Evolutionary conservation across 768 basidiomycete genomes (phyloP).

Genomic region (Baorangia bicolor): DNA sequence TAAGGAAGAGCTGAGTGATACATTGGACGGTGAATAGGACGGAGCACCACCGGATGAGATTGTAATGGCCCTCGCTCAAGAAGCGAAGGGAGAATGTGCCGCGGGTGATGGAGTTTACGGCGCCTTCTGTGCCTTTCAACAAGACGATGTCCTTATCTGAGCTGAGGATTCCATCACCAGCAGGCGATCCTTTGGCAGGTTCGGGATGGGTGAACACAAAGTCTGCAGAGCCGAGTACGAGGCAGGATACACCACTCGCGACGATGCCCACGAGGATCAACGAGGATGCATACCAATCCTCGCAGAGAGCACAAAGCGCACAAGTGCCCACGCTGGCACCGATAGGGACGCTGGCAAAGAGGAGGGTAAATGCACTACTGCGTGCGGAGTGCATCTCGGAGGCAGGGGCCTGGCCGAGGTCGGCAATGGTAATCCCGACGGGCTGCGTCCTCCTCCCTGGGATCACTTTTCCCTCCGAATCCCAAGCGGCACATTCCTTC

Average conservation of each 20-base stretch:
- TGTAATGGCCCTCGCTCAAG: slow-evolving; percentile 6
- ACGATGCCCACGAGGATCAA: slow-evolving; percentile 32
- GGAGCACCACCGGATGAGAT: slow-evolving; percentile 21
- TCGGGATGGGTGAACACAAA: slow-evolving; percentile 22
- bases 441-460: slow-evolving; percentile 10
- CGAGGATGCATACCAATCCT: slow-evolving; percentile 27
- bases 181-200: slow-evolving; percentile 25
- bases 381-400: slow-evolving; percentile 5
- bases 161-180: slow-evolving; percentile 31
- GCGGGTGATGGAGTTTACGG: slow-evolving; percentile 30
- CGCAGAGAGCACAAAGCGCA: slow-evolving; percentile 14
- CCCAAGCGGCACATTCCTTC: slow-evolving; percentile 14
- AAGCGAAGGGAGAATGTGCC: slow-evolving; percentile 28
- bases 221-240: slow-evolving; percentile 24
- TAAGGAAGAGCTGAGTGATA: slow-evolving; percentile 29
- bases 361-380: neutral
- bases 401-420: slow-evolving; percentile 8
- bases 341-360: slow-evolving; percentile 23
- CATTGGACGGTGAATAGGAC: slow-evolving; percentile 23
- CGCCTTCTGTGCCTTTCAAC: slow-evolving; percentile 28
- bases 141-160: slow-evolving; percentile 22
- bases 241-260: slow-evolving; percentile 29
- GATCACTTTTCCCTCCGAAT: slow-evolving; percentile 7
- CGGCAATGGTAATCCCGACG: slow-evolving; percentile 7
- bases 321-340: slow-evolving; percentile 20